Base-by-base conservation (phyloP, 2,329 filamentous ascomycete genomes). In the Falciphora oryzae region DNA sequence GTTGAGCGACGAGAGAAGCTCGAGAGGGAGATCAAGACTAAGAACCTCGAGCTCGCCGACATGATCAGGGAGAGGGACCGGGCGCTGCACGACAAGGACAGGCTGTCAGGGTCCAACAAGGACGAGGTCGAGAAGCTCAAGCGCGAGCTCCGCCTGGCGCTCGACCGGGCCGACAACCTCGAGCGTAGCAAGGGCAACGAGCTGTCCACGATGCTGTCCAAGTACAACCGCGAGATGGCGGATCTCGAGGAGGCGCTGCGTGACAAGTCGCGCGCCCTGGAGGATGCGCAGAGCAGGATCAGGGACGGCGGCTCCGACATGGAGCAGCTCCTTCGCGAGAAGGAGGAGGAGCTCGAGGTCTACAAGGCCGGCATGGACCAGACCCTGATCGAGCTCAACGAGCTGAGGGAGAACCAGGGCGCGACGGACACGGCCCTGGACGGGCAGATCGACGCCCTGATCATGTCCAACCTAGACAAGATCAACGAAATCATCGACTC, bases 311-410 rank as follows among this genome's bases (percentile, higher is more conserved):
- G 89, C 75, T 90, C 89, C 0, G 95, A 98, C 72, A 87, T 97
- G 28, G 93, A 97, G 75, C 85, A 89, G 67, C 84, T 91, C 63
- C 83, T 99, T 38, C 89, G 90, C 60, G 95, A 98, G 68, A 98
- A 97, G 81, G 95, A 99, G 74, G 93, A 97, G 71, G 95, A 99
- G 78, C 87, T 99, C 31, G 95, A 98, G 77, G 93, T 98, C 60
- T 97, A 97, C 84, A 97, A 97, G 80, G 92, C 93, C 59, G 93
- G 93, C 71, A 96, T 99, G 92, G 95, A 99, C 74, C 91, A 98
- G 79, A 93, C 94, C 3, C 80, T 99, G 65, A 85, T 98, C 63
- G 93, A 97, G 77, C 83, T 99, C 66, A 94, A 96, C 73, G 93
- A 97, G 73, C 80, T 97, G 68, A 93, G 86, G 81, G 82, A 87